A percentile compares a stretch with the other conserved stretches of the same genome.
These are phyloP conservation scores for Ophiostoma quercus DNA, from an alignment of 2,329 filamentous ascomycete genomes.

Conservation along the genomic window DNA sequence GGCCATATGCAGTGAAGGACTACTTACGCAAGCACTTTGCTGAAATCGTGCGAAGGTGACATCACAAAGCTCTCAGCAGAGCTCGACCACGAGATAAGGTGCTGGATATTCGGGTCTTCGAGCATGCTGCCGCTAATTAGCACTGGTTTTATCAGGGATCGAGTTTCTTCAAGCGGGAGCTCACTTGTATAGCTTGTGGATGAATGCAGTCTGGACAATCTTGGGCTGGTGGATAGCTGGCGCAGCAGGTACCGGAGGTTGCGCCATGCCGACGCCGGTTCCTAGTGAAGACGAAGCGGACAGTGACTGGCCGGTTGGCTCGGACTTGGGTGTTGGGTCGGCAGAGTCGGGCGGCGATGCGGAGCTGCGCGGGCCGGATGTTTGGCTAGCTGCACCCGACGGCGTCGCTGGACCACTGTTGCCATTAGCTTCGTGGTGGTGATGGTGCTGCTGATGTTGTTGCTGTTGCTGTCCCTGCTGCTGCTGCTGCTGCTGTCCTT, in stretches of 20 bases:
- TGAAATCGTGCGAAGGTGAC: constrained; percentile 95
- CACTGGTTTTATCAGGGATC: background rate
- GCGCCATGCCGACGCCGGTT: constrained; percentile 26
- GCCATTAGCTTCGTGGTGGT: background rate
- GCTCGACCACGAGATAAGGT: constrained; percentile 92
- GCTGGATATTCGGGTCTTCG: constrained; percentile 86
- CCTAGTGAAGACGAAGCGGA: constrained; percentile 34
- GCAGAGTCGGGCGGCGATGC: constrained; percentile 18
- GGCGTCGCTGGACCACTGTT: background rate
- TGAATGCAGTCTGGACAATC: constrained; percentile 96
- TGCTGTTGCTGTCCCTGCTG: background rate
- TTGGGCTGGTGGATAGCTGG: constrained; percentile 87
- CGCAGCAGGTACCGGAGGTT: constrained; percentile 47
- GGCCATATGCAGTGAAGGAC: constrained; percentile 2
- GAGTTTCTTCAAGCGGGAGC: constrained; percentile 30
- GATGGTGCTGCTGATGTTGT: background rate
- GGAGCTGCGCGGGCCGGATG: constrained; percentile 11
- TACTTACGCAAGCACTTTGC: constrained; percentile 89
- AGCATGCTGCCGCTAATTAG: constrained; percentile 65
- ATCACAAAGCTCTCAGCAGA: constrained; percentile 97
- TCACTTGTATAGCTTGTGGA: constrained; percentile 98
- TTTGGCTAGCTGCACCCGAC: background rate
- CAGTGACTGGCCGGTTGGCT: constrained; percentile 35
- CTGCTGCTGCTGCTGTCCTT: constrained; percentile 29
- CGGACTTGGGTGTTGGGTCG: constrained; percentile 31